Evolutionary conservation across 1,284 basidiomycete species (phyloP), one percentile per base, ranked within the genome.

Genomic region (Ceratobasidium sp.): DNA sequence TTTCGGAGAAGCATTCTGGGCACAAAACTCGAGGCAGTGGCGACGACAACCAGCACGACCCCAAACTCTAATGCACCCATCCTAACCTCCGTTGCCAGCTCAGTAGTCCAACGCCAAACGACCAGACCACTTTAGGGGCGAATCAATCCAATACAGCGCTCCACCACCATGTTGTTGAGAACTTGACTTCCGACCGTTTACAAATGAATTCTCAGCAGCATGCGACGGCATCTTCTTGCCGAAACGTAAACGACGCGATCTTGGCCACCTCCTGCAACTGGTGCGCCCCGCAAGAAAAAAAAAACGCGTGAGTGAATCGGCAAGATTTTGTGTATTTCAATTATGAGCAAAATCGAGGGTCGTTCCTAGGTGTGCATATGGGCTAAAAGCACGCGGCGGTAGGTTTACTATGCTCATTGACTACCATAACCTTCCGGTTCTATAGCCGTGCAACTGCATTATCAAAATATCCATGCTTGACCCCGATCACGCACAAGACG

Each of bases 391-490:
- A 41, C 2, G 56, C 37, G 34, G 41, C 11, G n/a, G n/a, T 8
- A 39, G 14, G 51, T 46, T 64, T 34, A 51, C 62, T 49, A 49
- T 64, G 43, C 48, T 64, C 43, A 29, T 51, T 27, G 22, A 49
- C 46, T 8, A 64, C 37, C 9, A 14, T 29, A 2, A 49, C 19
- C 27, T 31, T 29, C 62, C 22, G 8, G 2, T 29, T 1, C 61
- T 27, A 41, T 9, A 48, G 11, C 13, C 41, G 62, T 27, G 24
- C 37, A 34, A 49, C 7, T 22, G 51, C n/a, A 27, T 34, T 64
- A 4, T 64, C 37, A n/a, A 64, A 49, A 64, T 64, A 51, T 29
- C 51, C 62, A 29, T 34, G 22, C 14, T 49, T 64, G 16, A 64
- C 16, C 34, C 8, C 19, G 29, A 49, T 46, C 27, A 49, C 0